Evolutionary conservation across 306 rosid genomes (phyloP).

Genomic region (Vigna hirtella): DNA sequence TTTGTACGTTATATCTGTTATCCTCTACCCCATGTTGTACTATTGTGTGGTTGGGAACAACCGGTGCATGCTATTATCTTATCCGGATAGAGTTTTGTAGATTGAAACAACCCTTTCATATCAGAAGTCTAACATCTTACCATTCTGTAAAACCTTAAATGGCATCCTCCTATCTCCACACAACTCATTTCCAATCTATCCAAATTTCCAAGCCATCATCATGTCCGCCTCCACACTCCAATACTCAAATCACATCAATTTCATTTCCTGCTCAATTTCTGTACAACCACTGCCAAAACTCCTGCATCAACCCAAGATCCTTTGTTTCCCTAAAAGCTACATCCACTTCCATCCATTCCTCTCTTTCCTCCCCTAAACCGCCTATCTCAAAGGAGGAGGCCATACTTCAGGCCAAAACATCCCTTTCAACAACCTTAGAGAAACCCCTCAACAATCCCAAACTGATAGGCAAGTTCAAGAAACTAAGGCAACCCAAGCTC

Average conservation of each 20-base stretch:
- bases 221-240: constrained; percentile 38
- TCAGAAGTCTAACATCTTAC: not conserved
- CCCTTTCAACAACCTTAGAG: constrained; percentile 73
- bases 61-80: constrained; percentile 40
- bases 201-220: constrained; percentile 48
- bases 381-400: constrained; percentile 87
- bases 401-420: constrained; percentile 75
- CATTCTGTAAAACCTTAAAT: constrained; percentile 44
- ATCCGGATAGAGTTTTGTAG: constrained; percentile 41
- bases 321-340: constrained; percentile 47
- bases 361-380: constrained; percentile 71
- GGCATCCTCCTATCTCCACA: constrained; percentile 62
- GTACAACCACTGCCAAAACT: constrained; percentile 43
- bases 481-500: constrained; percentile 74
- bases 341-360: constrained; percentile 46
- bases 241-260: constrained; percentile 44
- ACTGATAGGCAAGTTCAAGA: constrained; percentile 69
- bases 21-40: not conserved
- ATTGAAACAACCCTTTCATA: constrained; percentile 28
- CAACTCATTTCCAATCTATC: constrained; percentile 44
- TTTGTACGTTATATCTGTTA: not conserved
- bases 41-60: constrained; percentile 40
- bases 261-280: constrained; percentile 40
- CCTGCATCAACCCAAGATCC: constrained; percentile 38
- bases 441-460: constrained; percentile 85